Percentiles rank a stretch among this genome's conserved stretches.
Conservation (phyloP, 2,329 filamentous ascomycete genomes). For the Didymella sp. region DNA sequence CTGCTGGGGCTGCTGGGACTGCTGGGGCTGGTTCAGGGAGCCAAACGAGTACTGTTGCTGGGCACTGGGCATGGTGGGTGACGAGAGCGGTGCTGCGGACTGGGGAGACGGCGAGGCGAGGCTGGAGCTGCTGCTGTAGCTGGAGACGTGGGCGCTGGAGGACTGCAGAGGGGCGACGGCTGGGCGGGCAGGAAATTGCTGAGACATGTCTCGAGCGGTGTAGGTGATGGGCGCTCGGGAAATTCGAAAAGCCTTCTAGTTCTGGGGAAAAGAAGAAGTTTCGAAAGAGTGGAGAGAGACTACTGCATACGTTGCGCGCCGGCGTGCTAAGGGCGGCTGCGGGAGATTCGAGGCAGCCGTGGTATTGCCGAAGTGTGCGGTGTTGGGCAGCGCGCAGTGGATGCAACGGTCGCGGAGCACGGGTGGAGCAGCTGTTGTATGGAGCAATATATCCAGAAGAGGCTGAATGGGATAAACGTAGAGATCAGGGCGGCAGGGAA, state of each 20-base stretch:
- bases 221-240: slow-evolving; percentile 3
- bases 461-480: slow-evolving; percentile 17
- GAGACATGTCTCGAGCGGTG: slow-evolving; percentile 33
- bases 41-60: slow-evolving; percentile 14
- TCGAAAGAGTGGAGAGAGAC: slow-evolving; percentile 19
- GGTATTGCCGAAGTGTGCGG: slow-evolving; percentile 15
- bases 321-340: slow-evolving; percentile 16
- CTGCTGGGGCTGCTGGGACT: slow-evolving; percentile 43
- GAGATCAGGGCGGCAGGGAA: slow-evolving; percentile 4
- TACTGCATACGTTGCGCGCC: slow-evolving; percentile 10
- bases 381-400: slow-evolving; percentile 1
- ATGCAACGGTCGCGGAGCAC: slow-evolving; percentile 2
- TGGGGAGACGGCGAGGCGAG: slow-evolving; percentile 45
- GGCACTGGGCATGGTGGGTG: slow-evolving; percentile 35
- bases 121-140: slow-evolving; percentile 53
- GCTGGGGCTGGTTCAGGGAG: slow-evolving; percentile 38
- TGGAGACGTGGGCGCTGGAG: slow-evolving; percentile 38
- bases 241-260: slow-evolving; percentile 9
- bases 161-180: slow-evolving; percentile 49
- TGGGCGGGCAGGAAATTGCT: slow-evolving; percentile 35
- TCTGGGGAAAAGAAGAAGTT: slow-evolving; percentile 15
- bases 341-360: slow-evolving; percentile 8
- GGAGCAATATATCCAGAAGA: slow-evolving; percentile 14
- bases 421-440: neutral
- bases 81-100: slow-evolving; percentile 44